phyloP scores from a whole-genome alignment of 2,329 filamentous ascomycete species.

The Pseudogymnoascus sp. region DNA sequence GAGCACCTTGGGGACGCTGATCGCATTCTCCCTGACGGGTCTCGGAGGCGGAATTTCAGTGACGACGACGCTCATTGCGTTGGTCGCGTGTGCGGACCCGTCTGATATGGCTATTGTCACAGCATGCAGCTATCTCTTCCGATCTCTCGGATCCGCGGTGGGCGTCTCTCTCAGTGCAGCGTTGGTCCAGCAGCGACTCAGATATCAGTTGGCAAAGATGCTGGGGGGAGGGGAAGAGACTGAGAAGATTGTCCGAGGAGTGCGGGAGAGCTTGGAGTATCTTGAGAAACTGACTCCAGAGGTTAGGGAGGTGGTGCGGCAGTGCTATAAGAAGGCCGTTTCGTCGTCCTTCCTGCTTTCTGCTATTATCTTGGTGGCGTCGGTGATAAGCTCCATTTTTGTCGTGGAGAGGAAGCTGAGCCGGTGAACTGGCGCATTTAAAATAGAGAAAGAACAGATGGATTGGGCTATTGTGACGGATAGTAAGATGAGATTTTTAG shows the following conservation, averaged over 20 bases:
- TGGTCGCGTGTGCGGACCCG: slow-evolving; percentile 59
- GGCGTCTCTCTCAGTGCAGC: slow-evolving; percentile 56
- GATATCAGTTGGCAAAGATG: slow-evolving; percentile 43
- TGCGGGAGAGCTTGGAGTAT: slow-evolving; percentile 62
- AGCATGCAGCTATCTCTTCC: slow-evolving; percentile 74
- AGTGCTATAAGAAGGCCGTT: slow-evolving; percentile 51
- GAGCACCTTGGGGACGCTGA: slow-evolving; percentile 43
- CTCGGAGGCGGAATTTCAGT: slow-evolving; percentile 53
- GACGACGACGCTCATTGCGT: slow-evolving; percentile 61
- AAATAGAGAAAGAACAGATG: not conserved
- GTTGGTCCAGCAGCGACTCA: slow-evolving; percentile 60
- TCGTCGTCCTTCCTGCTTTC: slow-evolving; percentile 35
- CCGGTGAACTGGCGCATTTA: slow-evolving; percentile 11
- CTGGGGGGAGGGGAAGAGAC: slow-evolving; percentile 51
- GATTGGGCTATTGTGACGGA: not conserved
- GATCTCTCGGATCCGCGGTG: slow-evolving; percentile 64
- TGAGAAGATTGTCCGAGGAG: slow-evolving; percentile 56
- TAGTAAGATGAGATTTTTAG: not conserved
- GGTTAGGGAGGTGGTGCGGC: slow-evolving; percentile 49
- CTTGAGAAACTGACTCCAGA: slow-evolving; percentile 55
- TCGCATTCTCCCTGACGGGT: slow-evolving; percentile 42
- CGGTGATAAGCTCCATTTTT: slow-evolving; percentile 38
- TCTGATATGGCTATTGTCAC: slow-evolving; percentile 67
- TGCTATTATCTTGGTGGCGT: slow-evolving; percentile 29
- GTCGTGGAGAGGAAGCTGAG: slow-evolving; percentile 48